Conservation (phyloP, 805 yeast genomes). For the Candida multigemmis region DNA sequence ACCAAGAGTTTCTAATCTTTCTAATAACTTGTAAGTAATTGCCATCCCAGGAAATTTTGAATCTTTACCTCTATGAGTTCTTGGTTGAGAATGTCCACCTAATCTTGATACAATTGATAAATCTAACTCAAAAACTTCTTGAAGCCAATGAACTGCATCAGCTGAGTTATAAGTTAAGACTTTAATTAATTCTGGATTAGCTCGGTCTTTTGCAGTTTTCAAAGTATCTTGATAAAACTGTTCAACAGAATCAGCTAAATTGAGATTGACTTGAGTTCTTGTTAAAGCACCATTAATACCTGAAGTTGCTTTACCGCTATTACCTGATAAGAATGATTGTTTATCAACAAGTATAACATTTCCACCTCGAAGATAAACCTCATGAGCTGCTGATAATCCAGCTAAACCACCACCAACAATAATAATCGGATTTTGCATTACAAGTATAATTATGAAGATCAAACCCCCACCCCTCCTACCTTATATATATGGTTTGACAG, state of each 20-base stretch:
- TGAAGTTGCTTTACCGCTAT: slow-evolving; percentile 58
- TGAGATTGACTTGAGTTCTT: slow-evolving; percentile 41
- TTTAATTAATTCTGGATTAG: slow-evolving; percentile 48
- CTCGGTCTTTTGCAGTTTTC: slow-evolving; percentile 54
- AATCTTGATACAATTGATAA: slow-evolving; percentile 61
- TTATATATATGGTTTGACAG: too few species aligned
- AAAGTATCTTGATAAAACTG: slow-evolving; percentile 59
- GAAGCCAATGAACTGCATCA: slow-evolving; percentile 67
- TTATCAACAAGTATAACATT: slow-evolving; percentile 48
- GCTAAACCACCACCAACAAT: slow-evolving; percentile 62
- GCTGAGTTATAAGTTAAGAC: slow-evolving; percentile 55
- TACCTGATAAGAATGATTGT: slow-evolving; percentile 54
- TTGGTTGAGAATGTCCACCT: slow-evolving; percentile 74
- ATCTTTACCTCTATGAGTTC: slow-evolving; percentile 76
- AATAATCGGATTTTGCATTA: slow-evolving; percentile 36
- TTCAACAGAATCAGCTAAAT: slow-evolving; percentile 48
- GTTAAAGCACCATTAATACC: slow-evolving; percentile 73
- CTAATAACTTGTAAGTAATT: slow-evolving; percentile 45
- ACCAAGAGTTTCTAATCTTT: slow-evolving; percentile 38
- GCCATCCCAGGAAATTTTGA: slow-evolving; percentile 61
- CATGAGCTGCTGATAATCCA: slow-evolving; percentile 56
- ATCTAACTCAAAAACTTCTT: slow-evolving; percentile 51
- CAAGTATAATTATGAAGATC: too few species aligned
- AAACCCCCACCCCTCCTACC: too few species aligned
- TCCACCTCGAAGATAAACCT: slow-evolving; percentile 43